Percentiles rank a stretch among this genome's conserved stretches.
phyloP scores from a whole-genome alignment of 495 filamentous ascomycete genomes.

The Penicillium robsamsonii region DNA sequence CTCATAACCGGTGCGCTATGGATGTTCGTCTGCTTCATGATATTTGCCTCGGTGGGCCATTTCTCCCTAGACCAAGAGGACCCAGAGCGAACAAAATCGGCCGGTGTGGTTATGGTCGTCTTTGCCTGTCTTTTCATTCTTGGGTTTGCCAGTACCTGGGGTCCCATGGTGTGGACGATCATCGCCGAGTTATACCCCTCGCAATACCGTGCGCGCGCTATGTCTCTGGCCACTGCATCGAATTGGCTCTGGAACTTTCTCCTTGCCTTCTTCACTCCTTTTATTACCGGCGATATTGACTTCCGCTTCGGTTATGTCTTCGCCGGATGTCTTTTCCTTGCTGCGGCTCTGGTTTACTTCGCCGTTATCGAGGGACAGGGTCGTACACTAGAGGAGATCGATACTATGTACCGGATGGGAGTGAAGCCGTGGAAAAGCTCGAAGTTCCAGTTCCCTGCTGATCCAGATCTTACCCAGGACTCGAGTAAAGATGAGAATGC shows the following conservation, averaged over 20 bases:
- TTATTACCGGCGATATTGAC: conserved; percentile 65
- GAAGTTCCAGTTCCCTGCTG: conserved; percentile 43
- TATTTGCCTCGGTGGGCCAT: conserved; percentile 67
- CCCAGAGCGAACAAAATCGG: conserved; percentile 50
- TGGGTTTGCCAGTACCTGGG: conserved; percentile 67
- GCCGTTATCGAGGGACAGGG: conserved; percentile 67
- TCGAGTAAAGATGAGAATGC: conserved; percentile 21
- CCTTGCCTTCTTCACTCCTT: conserved; percentile 76
- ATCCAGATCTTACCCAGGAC: conserved; percentile 20
- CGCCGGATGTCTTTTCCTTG: conserved; percentile 64
- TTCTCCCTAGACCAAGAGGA: conserved; percentile 53
- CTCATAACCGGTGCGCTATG: conserved; percentile 64
- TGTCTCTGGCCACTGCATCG: conserved; percentile 72
- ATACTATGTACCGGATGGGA: conserved; percentile 74
- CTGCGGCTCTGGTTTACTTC: conserved; percentile 63
- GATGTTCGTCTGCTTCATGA: conserved; percentile 69
- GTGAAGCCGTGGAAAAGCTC: conserved; percentile 63
- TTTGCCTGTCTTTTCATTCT: conserved; percentile 65
- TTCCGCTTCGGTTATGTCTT: conserved; percentile 79
- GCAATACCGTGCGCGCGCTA: conserved; percentile 67
- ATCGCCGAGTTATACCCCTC: conserved; percentile 77
- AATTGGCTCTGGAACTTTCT: conserved; percentile 93
- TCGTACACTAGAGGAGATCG: conserved; percentile 72
- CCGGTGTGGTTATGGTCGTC: conserved; percentile 69
- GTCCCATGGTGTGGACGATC: conserved; percentile 78